Base-by-base conservation (phyloP, 345 rosid species). In the Camelina sativa region DNA sequence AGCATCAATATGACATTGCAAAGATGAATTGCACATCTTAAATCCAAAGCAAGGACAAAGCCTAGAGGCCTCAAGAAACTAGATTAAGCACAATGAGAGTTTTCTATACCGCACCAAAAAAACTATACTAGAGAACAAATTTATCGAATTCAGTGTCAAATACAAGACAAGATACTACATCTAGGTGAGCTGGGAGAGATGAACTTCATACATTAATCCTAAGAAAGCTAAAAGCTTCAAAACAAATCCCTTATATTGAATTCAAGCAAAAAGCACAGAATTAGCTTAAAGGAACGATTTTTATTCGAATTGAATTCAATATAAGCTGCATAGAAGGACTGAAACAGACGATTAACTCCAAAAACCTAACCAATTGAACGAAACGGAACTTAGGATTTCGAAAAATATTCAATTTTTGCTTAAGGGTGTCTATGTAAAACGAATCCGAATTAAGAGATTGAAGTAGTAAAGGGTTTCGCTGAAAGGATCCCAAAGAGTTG, bases 371-470 rank as follows among this genome's bases (percentile, higher is more conserved):
- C 12, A 43, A 54, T 55, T 22, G 54, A 50, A 63, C 9, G 9
- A 61, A 22, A 76, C 37, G 2, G 4, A 35, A 9, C 1, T 58
- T 71, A 65, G 76, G 80, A 67, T 71, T 77, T 57, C 13, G 35
- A 35, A 55, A 58, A 48, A 69, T 52, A 62, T 54, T 43, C 71
- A 37, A 62, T 35, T 37, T 66, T 43, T n/a, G 3, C 43, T 7
- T 25, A 69, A 55, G 20, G 20, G 47, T 41, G 62, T 13, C 8
- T 11, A n/a, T 37, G 48, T 12, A 37, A 69, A 76, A 19, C 62
- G 34, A 63, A 65, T 30, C 30, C 32, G 46, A 68, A 47, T 8
- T 3, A 30, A 53, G 59, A 28, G 40, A 46, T 34, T 44, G 37
- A 28, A 16, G 25, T 64, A 64, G 23, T 57, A 64, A 55, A 48